Evolutionary conservation across 192 early-diverging fungal genomes (phyloP).

Genomic region (Coemansia sp.): DNA sequence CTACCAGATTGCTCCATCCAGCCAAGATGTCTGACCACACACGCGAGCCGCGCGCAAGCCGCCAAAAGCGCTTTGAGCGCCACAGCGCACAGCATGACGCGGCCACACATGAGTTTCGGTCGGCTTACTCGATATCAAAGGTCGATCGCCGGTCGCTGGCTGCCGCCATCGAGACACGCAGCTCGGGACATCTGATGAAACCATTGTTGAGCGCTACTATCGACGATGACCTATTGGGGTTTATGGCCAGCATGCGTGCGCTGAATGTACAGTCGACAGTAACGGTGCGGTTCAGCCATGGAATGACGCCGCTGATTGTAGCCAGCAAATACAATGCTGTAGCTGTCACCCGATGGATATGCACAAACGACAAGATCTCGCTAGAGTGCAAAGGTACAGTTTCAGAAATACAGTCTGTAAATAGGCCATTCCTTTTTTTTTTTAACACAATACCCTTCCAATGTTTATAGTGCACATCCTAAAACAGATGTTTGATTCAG

Average conservation of each 20-base stretch:
- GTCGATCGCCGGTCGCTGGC: conserved; percentile 10
- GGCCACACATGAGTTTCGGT: background rate
- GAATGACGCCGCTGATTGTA: conserved; percentile 32
- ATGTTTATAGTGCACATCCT: background rate
- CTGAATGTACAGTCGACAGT: conserved; percentile 1
- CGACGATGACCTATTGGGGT: conserved; percentile 16
- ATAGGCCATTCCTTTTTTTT: too few relatives aligned
- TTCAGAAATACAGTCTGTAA: too few relatives aligned
- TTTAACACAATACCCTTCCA: background rate
- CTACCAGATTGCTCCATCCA: background rate
- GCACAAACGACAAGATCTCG: conserved; percentile 17
- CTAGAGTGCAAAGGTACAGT: conserved; percentile 34
- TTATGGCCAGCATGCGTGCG: conserved; percentile 13
- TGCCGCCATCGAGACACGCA: conserved; percentile 6
- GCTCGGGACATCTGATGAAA: conserved; percentile 5
- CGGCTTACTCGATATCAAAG: conserved; percentile 8
- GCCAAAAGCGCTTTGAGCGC: background rate
- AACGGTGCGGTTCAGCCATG: conserved; percentile 15
- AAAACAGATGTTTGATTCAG: background rate
- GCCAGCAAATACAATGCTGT: conserved; percentile 35
- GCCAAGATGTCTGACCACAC: conserved; percentile 6
- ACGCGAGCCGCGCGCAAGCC: conserved; percentile 2
- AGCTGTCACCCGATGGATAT: conserved; percentile 32
- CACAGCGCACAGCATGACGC: conserved; percentile 1
- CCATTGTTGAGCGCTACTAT: conserved; percentile 17